Percentiles rank a stretch among this genome's conserved stretches.
These are phyloP conservation scores for Marasmius oreades DNA, from an alignment of 1,284 basidiomycete species.

Conservation along the genomic window DNA sequence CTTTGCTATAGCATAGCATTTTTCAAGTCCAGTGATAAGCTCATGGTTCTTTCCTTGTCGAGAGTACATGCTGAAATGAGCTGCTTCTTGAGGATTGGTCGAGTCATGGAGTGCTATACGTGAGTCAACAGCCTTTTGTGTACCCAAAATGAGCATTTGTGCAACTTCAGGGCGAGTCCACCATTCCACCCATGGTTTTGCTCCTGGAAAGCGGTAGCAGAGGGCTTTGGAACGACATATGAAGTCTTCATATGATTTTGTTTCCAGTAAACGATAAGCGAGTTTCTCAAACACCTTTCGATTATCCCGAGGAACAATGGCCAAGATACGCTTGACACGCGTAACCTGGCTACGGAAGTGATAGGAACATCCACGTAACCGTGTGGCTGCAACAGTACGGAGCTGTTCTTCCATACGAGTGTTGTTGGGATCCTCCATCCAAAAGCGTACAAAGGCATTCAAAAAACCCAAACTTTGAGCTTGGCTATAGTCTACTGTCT, in stretches of 20 bases:
- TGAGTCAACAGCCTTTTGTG: background rate
- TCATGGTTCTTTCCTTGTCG: background rate
- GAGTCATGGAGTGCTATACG: too few species aligned
- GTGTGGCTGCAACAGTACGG: background rate
- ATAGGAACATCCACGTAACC: background rate
- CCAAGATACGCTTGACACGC: background rate
- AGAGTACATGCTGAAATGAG: background rate
- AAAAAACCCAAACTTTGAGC: too few species aligned
- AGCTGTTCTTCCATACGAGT: background rate
- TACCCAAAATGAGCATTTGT: background rate
- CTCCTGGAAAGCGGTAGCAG: background rate
- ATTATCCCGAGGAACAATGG: background rate
- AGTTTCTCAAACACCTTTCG: background rate
- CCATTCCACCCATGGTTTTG: background rate
- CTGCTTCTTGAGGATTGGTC: background rate
- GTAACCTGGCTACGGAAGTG: background rate
- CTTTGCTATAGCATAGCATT: background rate
- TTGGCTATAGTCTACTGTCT: too few species aligned
- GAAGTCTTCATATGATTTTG: background rate
- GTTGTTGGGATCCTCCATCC: background rate
- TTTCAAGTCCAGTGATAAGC: background rate
- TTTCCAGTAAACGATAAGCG: background rate
- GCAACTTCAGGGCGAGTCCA: background rate
- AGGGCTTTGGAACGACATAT: background rate
- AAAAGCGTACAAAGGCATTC: background rate